Conservation (phyloP, 225 moss, liverwort and hornwort species). For the Antitrichia curtipendula region DNA sequence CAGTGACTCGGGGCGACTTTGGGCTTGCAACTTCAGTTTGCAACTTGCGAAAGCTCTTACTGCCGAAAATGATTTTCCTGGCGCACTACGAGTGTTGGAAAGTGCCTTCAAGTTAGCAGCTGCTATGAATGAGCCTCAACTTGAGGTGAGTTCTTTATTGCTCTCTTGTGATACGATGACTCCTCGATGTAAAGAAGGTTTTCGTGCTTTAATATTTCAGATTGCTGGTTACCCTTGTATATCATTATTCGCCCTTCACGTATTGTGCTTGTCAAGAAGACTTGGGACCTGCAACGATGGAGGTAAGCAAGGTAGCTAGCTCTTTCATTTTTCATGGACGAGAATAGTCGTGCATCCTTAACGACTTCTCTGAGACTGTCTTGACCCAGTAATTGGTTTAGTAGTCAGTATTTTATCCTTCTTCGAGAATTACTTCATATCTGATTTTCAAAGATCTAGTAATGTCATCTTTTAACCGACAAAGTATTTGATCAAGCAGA, state of each 20-base stretch:
- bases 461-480: background rate
- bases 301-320: background rate
- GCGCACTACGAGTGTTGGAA: slow-evolving; percentile 64
- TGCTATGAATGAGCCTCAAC: slow-evolving; percentile 56
- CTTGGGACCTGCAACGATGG: background rate
- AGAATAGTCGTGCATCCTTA: background rate
- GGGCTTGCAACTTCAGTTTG: slow-evolving; percentile 96
- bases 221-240: background rate
- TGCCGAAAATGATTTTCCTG: slow-evolving; percentile 63
- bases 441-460: background rate
- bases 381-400: background rate
- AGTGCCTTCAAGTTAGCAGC: slow-evolving; percentile 50
- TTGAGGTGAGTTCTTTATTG: slow-evolving; percentile 42
- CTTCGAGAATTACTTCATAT: background rate
- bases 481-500: slow-evolving; percentile 16
- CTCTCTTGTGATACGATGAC: background rate
- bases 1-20: slow-evolving; percentile 65
- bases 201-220: background rate
- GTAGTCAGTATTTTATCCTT: background rate
- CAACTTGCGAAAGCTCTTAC: slow-evolving; percentile 91
- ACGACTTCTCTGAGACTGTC: background rate
- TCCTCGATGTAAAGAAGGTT: background rate
- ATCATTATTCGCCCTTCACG: background rate
- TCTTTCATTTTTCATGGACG: background rate
- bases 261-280: background rate